phyloP scores from a whole-genome alignment of 768 basidiomycete species.

The Harrya chromipes region DNA sequence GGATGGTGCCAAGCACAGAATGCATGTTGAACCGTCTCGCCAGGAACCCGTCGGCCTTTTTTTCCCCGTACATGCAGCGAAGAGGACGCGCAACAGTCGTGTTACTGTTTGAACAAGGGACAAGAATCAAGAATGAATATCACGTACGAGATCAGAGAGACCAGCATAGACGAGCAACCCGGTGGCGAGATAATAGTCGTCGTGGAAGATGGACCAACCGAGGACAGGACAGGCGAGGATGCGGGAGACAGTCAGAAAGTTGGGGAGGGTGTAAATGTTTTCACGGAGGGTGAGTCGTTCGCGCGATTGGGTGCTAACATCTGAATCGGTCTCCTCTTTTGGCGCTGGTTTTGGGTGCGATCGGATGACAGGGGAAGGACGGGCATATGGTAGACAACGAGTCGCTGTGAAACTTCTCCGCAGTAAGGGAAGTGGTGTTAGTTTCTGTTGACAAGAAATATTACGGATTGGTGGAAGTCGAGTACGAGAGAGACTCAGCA shows the following conservation, averaged over 20 bases:
- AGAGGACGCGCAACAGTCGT: no score
- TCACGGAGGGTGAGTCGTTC: constrained; percentile 51
- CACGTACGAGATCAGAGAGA: constrained; percentile 83
- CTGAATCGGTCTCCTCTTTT: background rate
- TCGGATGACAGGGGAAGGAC: constrained; percentile 7
- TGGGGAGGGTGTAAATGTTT: constrained; percentile 94
- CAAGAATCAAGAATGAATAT: no score
- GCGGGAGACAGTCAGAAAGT: constrained; percentile 82
- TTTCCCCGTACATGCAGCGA: background rate
- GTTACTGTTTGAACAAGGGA: constrained; percentile 1
- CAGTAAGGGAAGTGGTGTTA: background rate
- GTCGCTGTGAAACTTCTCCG: constrained; percentile 16
- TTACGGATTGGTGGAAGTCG: background rate
- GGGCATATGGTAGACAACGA: constrained; percentile 6
- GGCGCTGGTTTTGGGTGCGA: background rate
- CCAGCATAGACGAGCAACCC: constrained; percentile 86
- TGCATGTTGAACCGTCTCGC: constrained; percentile 85
- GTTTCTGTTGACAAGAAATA: background rate
- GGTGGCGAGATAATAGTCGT: constrained; percentile 78
- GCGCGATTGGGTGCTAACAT: constrained; percentile 1
- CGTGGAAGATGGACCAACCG: constrained; percentile 85
- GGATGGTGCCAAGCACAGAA: constrained; percentile 90
- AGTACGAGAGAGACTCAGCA: constrained; percentile 8
- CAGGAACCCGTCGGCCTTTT: constrained; percentile 86
- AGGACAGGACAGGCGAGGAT: constrained; percentile 87